phyloP scores from a whole-genome alignment of 257 asterid species.

The Agastache rugosa region DNA sequence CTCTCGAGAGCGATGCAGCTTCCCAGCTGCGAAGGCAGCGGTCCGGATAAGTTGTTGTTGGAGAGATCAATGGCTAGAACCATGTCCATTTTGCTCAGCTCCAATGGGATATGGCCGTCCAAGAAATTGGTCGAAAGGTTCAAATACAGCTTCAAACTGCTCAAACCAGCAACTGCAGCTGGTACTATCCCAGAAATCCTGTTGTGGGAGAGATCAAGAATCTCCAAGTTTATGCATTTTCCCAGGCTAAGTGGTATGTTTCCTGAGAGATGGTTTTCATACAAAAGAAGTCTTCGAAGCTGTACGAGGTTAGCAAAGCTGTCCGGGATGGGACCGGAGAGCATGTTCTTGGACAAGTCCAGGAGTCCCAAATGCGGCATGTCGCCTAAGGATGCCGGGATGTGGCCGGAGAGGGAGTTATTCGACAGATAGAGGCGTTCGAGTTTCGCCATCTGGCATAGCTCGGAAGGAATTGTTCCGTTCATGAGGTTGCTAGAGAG shows the following conservation, averaged over 20 bases:
- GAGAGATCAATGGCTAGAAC: constrained; percentile 77
- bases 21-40: constrained; percentile 74
- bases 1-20: constrained; percentile 80
- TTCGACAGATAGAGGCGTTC: constrained; percentile 74
- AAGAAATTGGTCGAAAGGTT: constrained; percentile 70
- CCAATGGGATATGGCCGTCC: constrained; percentile 67
- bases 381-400: constrained; percentile 61
- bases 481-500: constrained; percentile 70
- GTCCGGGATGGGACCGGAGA: constrained; percentile 73
- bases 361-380: constrained; percentile 78
- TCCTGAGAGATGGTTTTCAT: constrained; percentile 63
- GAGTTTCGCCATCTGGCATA: constrained; percentile 54
- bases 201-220: constrained; percentile 77
- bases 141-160: constrained; percentile 65
- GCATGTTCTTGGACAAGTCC: constrained; percentile 75
- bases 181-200: constrained; percentile 69
- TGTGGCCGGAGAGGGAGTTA: constrained; percentile 62
- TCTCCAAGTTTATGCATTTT: constrained; percentile 68
- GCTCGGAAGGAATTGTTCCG: constrained; percentile 68
- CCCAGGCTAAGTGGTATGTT: constrained; percentile 67
- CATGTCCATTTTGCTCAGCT: constrained; percentile 83
- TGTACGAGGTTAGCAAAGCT: constrained; percentile 63
- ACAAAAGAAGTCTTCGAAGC: constrained; percentile 62
- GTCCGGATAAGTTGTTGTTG: constrained; percentile 57
- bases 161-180: constrained; percentile 68